Base-by-base conservation (phyloP, 2,329 filamentous ascomycete genomes). In the Scedosporium minutisporum region DNA sequence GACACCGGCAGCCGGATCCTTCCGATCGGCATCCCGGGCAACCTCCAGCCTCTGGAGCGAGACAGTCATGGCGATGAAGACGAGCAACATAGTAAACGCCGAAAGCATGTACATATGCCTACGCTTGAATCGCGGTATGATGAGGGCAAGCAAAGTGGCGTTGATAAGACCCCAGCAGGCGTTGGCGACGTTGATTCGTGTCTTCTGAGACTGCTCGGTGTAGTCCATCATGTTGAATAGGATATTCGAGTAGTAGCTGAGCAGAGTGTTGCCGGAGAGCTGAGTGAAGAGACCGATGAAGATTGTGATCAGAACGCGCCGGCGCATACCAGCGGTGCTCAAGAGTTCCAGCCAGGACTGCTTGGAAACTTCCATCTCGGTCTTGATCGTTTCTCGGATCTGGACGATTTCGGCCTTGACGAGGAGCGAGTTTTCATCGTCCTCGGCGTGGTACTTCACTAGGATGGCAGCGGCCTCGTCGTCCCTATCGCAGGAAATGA, bases 401-500 rank as follows among this genome's bases (percentile, higher is more conserved):
- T 87, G 82, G 0, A 78, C 78, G 67, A 86, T 81, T 68, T 88
- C 85, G 7, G 82, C 82, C 60, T 78, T 76, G 27, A 86, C 82
- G 12, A 86, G 77, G 12, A 78, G 72, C 0, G 80, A 83, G 41
- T 76, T 70, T 6, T 68, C 68, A 59, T 84, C 75, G 2, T 80
- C 82, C 66, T 84, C 82, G 18, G 80, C 80, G 65, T 82, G 78
- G 67, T 80, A 81, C 63, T 73, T 75, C 60, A 70, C 64, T 10
- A 75, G 68, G n/a, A 74, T 62, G 0, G 65, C 68, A 2, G 68
- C 67, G 0, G 73, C 73, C 46, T 75, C 72, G 18, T 74, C 73
- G 14, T 59, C 60, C 4, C 69, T 68, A 57, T 73, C 73, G 4
- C 66, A 65, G 9, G 70, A 67, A 58, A 75, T 66, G 33, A 74